Evolutionary conservation across 805 yeast genomes (phyloP).

Genomic region (Saccharomycopsis javanensis): DNA sequence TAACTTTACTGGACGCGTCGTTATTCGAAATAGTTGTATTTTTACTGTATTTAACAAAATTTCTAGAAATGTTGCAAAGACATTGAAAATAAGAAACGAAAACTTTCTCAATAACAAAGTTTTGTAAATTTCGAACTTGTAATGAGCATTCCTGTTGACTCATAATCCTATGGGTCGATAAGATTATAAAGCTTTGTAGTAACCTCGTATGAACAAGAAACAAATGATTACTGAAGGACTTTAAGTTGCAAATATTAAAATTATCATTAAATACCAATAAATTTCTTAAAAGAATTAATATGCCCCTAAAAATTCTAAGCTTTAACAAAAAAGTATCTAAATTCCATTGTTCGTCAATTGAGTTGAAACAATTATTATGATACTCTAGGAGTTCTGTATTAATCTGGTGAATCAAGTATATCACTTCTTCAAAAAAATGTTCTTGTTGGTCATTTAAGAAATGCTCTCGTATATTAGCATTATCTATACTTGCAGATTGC

Average conservation of each 20-base stretch:
- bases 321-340: background rate
- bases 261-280: slow-evolving; percentile 29
- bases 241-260: slow-evolving; percentile 20
- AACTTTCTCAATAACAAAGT: slow-evolving; percentile 3
- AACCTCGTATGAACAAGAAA: background rate
- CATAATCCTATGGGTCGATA: background rate
- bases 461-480: background rate
- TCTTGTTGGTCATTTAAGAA: background rate
- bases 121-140: background rate
- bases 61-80: slow-evolving; percentile 12
- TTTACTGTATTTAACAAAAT: background rate
- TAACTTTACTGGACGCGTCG: background rate
- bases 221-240: background rate
- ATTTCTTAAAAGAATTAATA: slow-evolving; percentile 40
- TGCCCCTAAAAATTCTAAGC: slow-evolving; percentile 36
- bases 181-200: background rate
- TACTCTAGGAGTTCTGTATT: background rate
- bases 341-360: background rate
- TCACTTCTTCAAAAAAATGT: background rate
- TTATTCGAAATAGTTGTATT: background rate
- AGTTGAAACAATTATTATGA: background rate
- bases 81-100: slow-evolving; percentile 12
- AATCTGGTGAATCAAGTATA: background rate
- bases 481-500: background rate
- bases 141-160: background rate